A percentile compares a stretch with the other conserved stretches of the same genome.
phyloP scores from a whole-genome alignment of 2,329 filamentous ascomycete genomes.

The Cercospora sp. region DNA sequence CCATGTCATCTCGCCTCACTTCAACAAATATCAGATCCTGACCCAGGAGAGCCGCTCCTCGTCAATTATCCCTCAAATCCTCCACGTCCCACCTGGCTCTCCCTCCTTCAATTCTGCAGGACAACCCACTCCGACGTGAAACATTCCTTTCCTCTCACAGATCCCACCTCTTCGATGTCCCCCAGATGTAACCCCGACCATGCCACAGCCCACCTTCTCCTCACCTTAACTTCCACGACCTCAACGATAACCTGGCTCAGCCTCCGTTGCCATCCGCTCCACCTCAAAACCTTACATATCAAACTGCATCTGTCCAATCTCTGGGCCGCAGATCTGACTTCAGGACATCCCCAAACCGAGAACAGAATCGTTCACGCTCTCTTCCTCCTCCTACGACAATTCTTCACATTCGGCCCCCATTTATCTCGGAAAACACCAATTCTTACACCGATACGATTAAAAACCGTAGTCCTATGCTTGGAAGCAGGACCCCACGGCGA shows the following conservation, averaged over 20 bases:
- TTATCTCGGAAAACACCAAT: not conserved
- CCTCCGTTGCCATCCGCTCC: not conserved
- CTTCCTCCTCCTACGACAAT: slow-evolving; percentile 1
- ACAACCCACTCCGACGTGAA: slow-evolving; percentile 3
- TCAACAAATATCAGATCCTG: not conserved
- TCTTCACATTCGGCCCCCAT: slow-evolving; percentile 1
- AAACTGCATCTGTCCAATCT: slow-evolving; percentile 3
- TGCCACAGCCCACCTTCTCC: not conserved
- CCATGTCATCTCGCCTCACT: not conserved
- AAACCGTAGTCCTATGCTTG: slow-evolving; percentile 1
- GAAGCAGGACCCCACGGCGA: not conserved
- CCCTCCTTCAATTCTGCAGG: slow-evolving; percentile 3
- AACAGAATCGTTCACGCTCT: slow-evolving; percentile 13
- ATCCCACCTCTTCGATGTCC: not conserved
- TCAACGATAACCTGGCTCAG: not conserved
- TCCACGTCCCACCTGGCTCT: slow-evolving; percentile 12
- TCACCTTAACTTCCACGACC: slow-evolving; percentile 5
- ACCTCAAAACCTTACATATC: slow-evolving; percentile 2
- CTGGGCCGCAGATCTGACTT: not conserved
- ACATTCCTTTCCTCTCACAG: not conserved
- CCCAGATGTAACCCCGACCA: not conserved
- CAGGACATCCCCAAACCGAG: not conserved
- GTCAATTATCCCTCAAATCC: not conserved
- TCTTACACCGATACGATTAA: not conserved
- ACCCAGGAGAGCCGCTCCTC: not conserved